Evolutionary conservation across 345 rosid species (phyloP).

Genomic region (Moricandia arvensis): DNA sequence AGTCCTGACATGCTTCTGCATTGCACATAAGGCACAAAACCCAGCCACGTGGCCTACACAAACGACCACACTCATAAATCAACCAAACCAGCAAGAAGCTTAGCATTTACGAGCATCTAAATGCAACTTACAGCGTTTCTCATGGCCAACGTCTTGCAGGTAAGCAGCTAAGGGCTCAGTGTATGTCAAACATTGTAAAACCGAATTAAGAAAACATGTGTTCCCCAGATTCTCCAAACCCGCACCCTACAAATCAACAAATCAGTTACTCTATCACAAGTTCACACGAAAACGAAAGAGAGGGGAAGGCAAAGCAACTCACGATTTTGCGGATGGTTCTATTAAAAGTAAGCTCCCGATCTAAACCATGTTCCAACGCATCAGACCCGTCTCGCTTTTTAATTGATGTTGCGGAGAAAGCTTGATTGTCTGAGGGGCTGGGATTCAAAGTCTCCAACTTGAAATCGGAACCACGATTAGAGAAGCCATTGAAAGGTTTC

Average conservation of each 20-base stretch:
- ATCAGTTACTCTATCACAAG: not conserved
- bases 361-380: slow-evolving; percentile 51
- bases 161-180: slow-evolving; percentile 94
- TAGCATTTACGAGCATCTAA: not conserved
- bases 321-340: slow-evolving; percentile 73
- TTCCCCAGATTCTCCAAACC: slow-evolving; percentile 94
- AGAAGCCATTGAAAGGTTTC: slow-evolving; percentile 49
- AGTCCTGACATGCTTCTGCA: slow-evolving; percentile 86
- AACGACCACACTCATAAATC: slow-evolving; percentile 2
- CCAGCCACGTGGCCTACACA: slow-evolving; percentile 86
- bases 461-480: slow-evolving; percentile 48
- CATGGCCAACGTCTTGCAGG: slow-evolving; percentile 79
- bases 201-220: slow-evolving; percentile 96
- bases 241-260: slow-evolving; percentile 67
- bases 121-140: slow-evolving; percentile 62
- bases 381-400: slow-evolving; percentile 56
- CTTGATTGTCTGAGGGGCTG: slow-evolving; percentile 29
- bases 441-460: slow-evolving; percentile 75
- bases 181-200: slow-evolving; percentile 89
- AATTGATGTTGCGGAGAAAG: slow-evolving; percentile 13
- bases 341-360: slow-evolving; percentile 65
- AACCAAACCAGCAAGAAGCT: not conserved
- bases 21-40: slow-evolving; percentile 95
- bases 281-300: not conserved
- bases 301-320: slow-evolving; percentile 34